Base-by-base conservation (phyloP, 257 asterid species). In the Solanum piurae region DNA sequence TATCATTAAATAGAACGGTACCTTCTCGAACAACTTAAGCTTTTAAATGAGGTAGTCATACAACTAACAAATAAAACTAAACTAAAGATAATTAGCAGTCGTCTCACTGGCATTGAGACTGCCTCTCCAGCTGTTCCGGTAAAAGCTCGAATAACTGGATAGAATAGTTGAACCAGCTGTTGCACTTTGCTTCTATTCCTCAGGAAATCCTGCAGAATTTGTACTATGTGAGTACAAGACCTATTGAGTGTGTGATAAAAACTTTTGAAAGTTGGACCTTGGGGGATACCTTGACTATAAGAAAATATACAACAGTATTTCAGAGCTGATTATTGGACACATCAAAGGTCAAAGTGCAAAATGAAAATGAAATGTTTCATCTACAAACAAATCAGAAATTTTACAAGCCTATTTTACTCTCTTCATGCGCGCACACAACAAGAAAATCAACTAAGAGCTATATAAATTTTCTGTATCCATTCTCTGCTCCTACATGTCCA, bases 121-220 rank as follows among this genome's bases (percentile, higher is more conserved):
- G 52, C 93, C 92, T 97, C 98, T 88, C 98, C 98, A 58, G 95
- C 89, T 25, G 93, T 46, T 52, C 84, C 87, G 75, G 95, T 98
- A n/a, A 95, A 95, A 52, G 87, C 89, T 83, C 98, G 92, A 79
- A 97, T 98, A 88, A 92, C 58, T 58, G 98, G 98, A 90, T 95
- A 96, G 85, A 97, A 95, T 86, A 90, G 83, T 62, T 94, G 89
- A 87, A 95, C 98, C 88, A 97, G 76, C 74, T 92, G 92, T 69
- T 92, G 90, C 46, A 97, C 99, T 90, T 95, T 93, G 90, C 95
- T 93, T 93, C 95, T 91, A 91, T 95, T 98, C 90, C 96, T 93
- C 89, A 95, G 88, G 87, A 91, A 93, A 86, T 95, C 98, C 98
- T 97, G 94, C 86, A 91, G 38, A 84, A 85, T 80, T 83, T 31